Percentiles rank a stretch among this genome's conserved stretches.
Evolutionary conservation across 192 early-diverging fungal genomes (phyloP).

Genomic region (Funneliformis geosporum): DNA sequence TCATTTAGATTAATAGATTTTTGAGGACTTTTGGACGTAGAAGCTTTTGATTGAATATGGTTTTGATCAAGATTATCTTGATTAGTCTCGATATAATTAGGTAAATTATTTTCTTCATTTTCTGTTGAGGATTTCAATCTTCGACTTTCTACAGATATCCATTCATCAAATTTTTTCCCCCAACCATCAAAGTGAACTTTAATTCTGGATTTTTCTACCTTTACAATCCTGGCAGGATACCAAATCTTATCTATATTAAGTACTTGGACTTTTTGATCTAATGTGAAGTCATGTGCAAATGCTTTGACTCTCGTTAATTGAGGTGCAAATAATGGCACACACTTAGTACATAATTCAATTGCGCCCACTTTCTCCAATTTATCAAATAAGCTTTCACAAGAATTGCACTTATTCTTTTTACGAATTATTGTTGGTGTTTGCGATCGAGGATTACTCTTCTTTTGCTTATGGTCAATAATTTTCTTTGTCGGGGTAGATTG

Average conservation of each 20-base stretch:
- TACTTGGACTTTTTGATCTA: conserved; percentile 42
- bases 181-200: conserved; percentile 57
- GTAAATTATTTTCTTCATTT: neutral
- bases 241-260: conserved; percentile 49
- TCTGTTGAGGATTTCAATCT: conserved; percentile 34
- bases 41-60: neutral
- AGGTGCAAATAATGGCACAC: conserved; percentile 14
- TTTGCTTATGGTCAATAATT: neutral
- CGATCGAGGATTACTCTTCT: neutral
- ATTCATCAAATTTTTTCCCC: conserved; percentile 54
- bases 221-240: conserved; percentile 48
- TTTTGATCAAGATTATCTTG: neutral
- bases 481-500: neutral
- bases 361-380: conserved; percentile 13
- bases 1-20: neutral
- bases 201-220: conserved; percentile 44
- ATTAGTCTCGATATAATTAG: neutral
- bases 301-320: conserved; percentile 9
- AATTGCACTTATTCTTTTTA: conserved; percentile 3
- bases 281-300: neutral
- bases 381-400: neutral
- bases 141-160: conserved; percentile 52
- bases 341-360: conserved; percentile 2
- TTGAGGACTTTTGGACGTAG: neutral
- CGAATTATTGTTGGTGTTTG: neutral